Percentiles rank a stretch among this genome's conserved stretches.
Evolutionary conservation across 371 early-diverging fungal genomes (phyloP).

Genomic region (Rhizopus delemar): DNA sequence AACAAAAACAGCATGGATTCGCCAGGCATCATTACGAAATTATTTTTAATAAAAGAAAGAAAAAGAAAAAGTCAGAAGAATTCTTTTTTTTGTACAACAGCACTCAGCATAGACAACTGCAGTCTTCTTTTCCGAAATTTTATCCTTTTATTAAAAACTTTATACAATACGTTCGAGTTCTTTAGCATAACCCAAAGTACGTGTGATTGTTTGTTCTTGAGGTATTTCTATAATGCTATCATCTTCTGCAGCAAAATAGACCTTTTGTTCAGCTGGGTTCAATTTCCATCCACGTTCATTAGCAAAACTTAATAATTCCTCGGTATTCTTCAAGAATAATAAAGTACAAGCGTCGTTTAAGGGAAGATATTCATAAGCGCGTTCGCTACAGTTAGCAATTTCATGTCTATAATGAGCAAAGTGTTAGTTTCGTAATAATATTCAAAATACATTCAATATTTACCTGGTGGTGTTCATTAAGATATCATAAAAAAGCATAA

Average conservation of each 20-base stretch:
- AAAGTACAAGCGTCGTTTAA: slow-evolving; percentile 86
- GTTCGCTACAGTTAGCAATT: slow-evolving; percentile 93
- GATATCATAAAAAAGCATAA: slow-evolving; percentile 89
- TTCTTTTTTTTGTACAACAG: neutral
- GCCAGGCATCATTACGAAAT: slow-evolving; percentile 56
- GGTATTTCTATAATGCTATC: slow-evolving; percentile 73
- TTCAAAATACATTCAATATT: neutral
- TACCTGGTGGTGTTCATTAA: slow-evolving; percentile 91
- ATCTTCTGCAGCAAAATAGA: slow-evolving; percentile 75
- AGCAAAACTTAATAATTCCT: slow-evolving; percentile 81
- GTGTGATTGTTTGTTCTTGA: slow-evolving; percentile 78
- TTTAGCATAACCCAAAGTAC: slow-evolving; percentile 85
- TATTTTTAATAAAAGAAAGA: slow-evolving; percentile 10
- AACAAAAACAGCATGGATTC: slow-evolving; percentile 86
- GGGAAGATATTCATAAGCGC: slow-evolving; percentile 86
- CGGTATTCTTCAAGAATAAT: slow-evolving; percentile 78
- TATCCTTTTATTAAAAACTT: slow-evolving; percentile 8
- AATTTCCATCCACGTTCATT: slow-evolving; percentile 83
- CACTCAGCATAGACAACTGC: neutral
- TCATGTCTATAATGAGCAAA: slow-evolving; percentile 67
- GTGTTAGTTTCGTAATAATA: neutral
- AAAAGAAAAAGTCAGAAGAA: slow-evolving; percentile 9
- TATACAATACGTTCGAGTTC: slow-evolving; percentile 97
- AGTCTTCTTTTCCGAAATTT: neutral
- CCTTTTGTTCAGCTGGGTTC: slow-evolving; percentile 74